phyloP scores from a whole-genome alignment of 108 stramenopile genomes.

The Parietichytrium sp. region DNA sequence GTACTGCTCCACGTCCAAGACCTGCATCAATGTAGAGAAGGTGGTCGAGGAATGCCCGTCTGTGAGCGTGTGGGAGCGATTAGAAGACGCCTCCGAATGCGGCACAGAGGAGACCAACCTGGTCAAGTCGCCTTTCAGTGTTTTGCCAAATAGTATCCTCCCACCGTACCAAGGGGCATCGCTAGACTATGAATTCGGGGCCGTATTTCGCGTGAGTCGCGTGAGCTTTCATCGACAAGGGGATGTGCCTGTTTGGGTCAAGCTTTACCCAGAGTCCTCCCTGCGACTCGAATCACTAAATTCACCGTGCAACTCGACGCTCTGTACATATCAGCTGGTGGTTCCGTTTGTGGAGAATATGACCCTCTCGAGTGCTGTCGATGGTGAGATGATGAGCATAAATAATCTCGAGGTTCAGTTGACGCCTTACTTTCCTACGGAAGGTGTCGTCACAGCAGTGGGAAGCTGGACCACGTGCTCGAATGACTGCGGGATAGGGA shows the following conservation, averaged over 20 bases:
- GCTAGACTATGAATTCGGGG: neutral
- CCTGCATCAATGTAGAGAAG: neutral
- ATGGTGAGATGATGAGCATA: neutral
- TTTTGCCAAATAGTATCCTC: neutral
- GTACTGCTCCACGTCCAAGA: neutral
- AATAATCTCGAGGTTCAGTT: neutral
- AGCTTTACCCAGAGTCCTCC: neutral
- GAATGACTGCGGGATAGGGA: neutral
- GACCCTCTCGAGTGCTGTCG: neutral
- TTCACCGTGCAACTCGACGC: neutral
- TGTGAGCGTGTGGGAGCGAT: neutral
- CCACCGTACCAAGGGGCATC: neutral
- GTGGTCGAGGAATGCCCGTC: neutral
- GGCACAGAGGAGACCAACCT: conserved; percentile 7
- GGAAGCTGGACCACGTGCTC: conserved; percentile 9
- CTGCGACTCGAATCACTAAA: neutral
- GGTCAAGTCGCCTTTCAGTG: neutral
- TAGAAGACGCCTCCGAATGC: neutral
- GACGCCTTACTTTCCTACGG: neutral
- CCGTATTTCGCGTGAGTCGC: neutral
- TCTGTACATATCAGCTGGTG: neutral
- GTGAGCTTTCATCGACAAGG: too few relatives aligned
- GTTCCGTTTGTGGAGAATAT: neutral
- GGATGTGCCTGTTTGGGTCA: too few relatives aligned
- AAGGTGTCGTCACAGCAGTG: neutral